phyloP scores from a whole-genome alignment of 495 filamentous ascomycete genomes.

The Neurospora sp. region DNA sequence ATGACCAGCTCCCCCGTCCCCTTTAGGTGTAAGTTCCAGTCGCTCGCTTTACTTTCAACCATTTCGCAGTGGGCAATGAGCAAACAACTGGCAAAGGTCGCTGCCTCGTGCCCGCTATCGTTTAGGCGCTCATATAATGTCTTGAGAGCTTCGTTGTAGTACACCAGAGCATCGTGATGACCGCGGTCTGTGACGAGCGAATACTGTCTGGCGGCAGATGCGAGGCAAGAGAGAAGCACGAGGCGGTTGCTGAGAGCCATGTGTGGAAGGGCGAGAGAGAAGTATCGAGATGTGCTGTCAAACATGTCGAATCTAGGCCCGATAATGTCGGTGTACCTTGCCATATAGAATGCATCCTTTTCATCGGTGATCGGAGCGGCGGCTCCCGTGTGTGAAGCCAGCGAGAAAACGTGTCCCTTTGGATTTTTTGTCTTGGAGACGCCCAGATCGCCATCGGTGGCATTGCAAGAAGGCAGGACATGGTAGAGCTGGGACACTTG shows the following conservation, averaged over 20 bases:
- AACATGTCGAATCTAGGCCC: not conserved
- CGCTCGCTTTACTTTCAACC: not conserved
- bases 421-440: not conserved
- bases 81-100: not conserved
- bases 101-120: not conserved
- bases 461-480: not conserved
- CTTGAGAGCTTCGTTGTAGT: not conserved
- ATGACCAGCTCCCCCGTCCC: not conserved
- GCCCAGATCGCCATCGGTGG: not conserved
- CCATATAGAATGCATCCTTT: not conserved
- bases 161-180: not conserved
- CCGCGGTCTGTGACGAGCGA: not conserved
- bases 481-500: not conserved
- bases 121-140: not conserved
- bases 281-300: not conserved
- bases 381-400: not conserved
- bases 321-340: not conserved
- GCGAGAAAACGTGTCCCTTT: not conserved
- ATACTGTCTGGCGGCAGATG: not conserved
- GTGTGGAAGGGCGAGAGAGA: not conserved
- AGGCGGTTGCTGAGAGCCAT: not conserved
- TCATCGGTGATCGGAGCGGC: not conserved
- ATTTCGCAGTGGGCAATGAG: not conserved
- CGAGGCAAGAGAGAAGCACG: not conserved
- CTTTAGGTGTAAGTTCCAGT: not conserved